phyloP scores from a whole-genome alignment of 1,139 yeast genomes.

The Saccharomycopsis hybrid region DNA sequence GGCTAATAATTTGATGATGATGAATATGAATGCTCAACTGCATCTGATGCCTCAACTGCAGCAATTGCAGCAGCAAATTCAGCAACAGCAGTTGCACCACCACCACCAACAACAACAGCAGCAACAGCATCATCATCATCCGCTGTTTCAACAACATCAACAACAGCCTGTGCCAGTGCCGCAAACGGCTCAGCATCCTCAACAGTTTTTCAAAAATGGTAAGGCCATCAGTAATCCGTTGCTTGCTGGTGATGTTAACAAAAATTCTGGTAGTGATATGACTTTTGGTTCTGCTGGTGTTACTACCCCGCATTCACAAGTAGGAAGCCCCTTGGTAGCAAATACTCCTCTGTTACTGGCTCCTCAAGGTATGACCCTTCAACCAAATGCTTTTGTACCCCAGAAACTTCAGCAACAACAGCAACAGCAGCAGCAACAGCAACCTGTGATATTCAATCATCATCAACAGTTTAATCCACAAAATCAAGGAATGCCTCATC shows the following conservation, averaged over 20 bases:
- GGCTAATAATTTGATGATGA: conserved; percentile 47
- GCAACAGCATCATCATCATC: too few species aligned
- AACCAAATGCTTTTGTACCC: background rate
- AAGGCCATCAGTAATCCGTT: conserved; percentile 6
- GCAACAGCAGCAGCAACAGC: conserved; percentile 20
- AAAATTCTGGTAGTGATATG: too few species aligned
- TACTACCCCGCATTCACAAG: conserved; percentile 17
- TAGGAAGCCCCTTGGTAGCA: conserved; percentile 5
- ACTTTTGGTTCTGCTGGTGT: too few species aligned
- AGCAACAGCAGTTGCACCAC: conserved; percentile 16
- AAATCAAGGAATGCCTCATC: too few species aligned
- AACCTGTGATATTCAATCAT: conserved; percentile 16
- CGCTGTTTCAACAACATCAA: too few species aligned
- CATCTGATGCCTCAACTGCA: conserved; percentile 28
- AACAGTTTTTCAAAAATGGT: conserved; percentile 20
- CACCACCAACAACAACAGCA: too few species aligned
- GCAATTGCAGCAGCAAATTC: conserved; percentile 19
- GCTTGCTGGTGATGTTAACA: too few species aligned
- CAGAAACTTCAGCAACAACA: conserved; percentile 19
- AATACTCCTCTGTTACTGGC: background rate
- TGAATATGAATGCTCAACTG: background rate
- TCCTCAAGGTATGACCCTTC: too few species aligned
- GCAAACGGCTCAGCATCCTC: conserved; percentile 23
- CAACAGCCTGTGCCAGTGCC: conserved; percentile 27
- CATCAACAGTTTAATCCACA: too few species aligned